Evolutionary conservation across 169 alveolate species (phyloP), one percentile per base, ranked within the genome.

Genomic region (Cryptosporidium tyzzeri): DNA sequence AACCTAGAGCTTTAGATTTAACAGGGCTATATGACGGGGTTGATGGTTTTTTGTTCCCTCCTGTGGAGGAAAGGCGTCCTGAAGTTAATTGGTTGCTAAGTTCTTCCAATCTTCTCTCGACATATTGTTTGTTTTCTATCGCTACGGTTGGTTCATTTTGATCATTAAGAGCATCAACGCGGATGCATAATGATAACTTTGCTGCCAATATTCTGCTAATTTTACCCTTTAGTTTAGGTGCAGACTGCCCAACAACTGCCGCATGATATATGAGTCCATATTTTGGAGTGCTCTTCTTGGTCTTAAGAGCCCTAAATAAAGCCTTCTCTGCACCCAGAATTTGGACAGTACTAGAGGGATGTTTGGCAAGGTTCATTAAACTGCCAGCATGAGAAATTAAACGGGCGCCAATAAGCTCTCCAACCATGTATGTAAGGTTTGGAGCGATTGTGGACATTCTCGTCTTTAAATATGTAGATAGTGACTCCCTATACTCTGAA

Each of bases 391-490:
- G 99, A 51, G 99, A 97, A 71, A 99, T 97, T 86, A 99, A 94
- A 69, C 99, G 96, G n/a, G 99, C 99, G 21, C 99, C 99, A 23
- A 99, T 99, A 51, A 98, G 94, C 96, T 99, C 99, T 2, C 99
- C 99, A 10, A 96, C 98, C 97, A 97, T 94, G 93, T 95, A 93
- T 45, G 99, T 98, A 73, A 99, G 95, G 91, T 99, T 99, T 29
- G 99, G 99, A 4, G 99, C 99, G 58, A 99, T 95, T 50, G 99
- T 98, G 85, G 95, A 95, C 99, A 99, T 99, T 91, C 99, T 96
- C 84, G 95, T 94, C 91, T 98, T 96, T 59, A 99, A 94, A 93
- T 99, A 99, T 86, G 97, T 99, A 62, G 96, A 95, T 68, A 99
- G 91, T 1, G 96, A 93, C 39, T 91, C 95, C 85, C 99, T 93